Percentiles rank a stretch among this genome's conserved stretches.
Conservation (phyloP, 2,329 filamentous ascomycete genomes). For the Endoconidiophora laricicola region DNA sequence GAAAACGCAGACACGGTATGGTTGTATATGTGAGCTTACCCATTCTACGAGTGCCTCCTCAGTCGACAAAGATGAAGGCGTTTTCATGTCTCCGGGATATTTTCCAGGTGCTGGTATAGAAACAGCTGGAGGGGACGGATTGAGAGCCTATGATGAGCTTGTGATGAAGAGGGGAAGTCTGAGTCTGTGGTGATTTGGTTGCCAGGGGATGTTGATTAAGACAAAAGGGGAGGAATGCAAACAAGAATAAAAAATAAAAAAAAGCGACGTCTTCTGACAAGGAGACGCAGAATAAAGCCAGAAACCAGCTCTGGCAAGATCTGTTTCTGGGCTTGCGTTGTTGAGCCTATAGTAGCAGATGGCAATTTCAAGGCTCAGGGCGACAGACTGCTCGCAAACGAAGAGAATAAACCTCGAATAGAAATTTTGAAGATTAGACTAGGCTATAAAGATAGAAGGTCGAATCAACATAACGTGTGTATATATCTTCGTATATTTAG, state of each 20-base stretch:
- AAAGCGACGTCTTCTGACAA: background rate
- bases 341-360: too few relatives aligned
- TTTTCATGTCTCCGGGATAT: conserved; percentile 3
- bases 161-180: background rate
- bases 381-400: too few relatives aligned
- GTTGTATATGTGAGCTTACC: conserved; percentile 5
- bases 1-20: background rate
- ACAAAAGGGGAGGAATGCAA: conserved; percentile 1
- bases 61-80: conserved; percentile 7
- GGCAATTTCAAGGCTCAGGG: too few relatives aligned
- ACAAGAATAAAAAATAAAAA: background rate
- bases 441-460: too few relatives aligned
- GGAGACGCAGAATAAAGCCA: conserved; percentile 2
- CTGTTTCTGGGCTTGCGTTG: too few relatives aligned
- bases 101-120: conserved; percentile 3
- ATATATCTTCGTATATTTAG: too few relatives aligned
- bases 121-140: conserved; percentile 6
- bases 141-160: background rate
- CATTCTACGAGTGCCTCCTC: conserved; percentile 13
- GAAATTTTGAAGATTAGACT: too few relatives aligned
- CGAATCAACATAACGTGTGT: too few relatives aligned
- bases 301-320: conserved; percentile 6
- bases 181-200: background rate
- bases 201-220: background rate
- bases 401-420: too few relatives aligned